phyloP scores from a whole-genome alignment of 2,329 filamentous ascomycete species.

The Ophiostoma ulmi region DNA sequence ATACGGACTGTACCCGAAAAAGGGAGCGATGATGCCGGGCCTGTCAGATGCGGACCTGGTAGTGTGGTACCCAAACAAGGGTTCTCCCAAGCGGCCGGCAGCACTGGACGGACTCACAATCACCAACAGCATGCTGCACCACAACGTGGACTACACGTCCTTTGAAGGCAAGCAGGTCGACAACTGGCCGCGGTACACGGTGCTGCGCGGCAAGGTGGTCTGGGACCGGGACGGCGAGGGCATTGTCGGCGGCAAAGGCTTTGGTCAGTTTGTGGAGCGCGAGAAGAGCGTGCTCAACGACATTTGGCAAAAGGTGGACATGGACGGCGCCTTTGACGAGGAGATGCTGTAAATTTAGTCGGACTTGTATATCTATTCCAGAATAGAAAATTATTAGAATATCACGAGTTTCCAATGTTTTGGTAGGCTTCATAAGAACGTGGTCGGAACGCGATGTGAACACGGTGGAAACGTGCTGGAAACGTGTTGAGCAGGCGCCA shows the following conservation, averaged over 20 bases:
- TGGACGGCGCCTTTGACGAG: slow-evolving; percentile 26
- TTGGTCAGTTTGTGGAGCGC: slow-evolving; percentile 46
- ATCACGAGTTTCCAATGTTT: not conserved
- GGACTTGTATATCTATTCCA: not conserved
- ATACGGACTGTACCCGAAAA: slow-evolving; percentile 49
- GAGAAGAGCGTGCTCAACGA: slow-evolving; percentile 29
- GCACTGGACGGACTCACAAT: slow-evolving; percentile 36
- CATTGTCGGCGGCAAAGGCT: slow-evolving; percentile 43
- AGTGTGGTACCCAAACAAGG: slow-evolving; percentile 48
- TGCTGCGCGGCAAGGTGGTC: slow-evolving; percentile 53
- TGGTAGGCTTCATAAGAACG: not conserved
- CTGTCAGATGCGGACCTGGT: slow-evolving; percentile 52
- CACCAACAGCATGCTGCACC: slow-evolving; percentile 52
- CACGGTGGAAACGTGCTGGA: not conserved
- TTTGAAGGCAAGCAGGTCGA: slow-evolving; percentile 53
- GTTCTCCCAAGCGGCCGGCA: not conserved
- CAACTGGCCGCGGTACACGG: slow-evolving; percentile 59
- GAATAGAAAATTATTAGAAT: not conserved
- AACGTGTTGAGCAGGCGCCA: not conserved
- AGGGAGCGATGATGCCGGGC: slow-evolving; percentile 48
- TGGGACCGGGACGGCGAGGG: slow-evolving; percentile 53
- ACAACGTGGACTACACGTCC: slow-evolving; percentile 58
- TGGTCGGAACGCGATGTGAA: not conserved
- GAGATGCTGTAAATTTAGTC: slow-evolving; percentile 24
- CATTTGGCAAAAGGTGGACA: slow-evolving; percentile 28